Conservation (phyloP, 2,329 filamentous ascomycete species). For the Tolypocladium nubicola region DNA sequence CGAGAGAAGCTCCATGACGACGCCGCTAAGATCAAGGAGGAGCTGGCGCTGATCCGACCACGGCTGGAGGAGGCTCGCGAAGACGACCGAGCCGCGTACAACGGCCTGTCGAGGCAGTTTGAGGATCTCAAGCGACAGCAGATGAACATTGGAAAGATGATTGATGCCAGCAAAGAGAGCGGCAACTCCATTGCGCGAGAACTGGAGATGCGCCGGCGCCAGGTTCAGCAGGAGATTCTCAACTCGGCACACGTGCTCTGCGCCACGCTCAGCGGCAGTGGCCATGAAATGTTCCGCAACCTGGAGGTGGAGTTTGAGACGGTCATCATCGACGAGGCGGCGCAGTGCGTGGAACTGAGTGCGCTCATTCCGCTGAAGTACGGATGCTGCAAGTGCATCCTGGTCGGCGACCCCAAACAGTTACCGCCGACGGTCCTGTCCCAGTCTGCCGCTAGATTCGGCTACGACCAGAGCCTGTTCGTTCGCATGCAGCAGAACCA, state of each 20-base stretch:
- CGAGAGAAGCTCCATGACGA: constrained; percentile 52
- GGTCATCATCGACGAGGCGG: constrained; percentile 95
- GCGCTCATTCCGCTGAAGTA: constrained; percentile 96
- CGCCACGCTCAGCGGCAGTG: constrained; percentile 87
- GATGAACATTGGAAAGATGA: constrained; percentile 61
- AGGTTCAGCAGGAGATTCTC: constrained; percentile 83
- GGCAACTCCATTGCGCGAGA: constrained; percentile 75
- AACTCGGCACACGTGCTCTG: constrained; percentile 88
- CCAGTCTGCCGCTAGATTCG: constrained; percentile 80
- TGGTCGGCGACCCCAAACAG: constrained; percentile 97
- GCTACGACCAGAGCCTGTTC: constrained; percentile 96
- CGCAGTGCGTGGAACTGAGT: constrained; percentile 94
- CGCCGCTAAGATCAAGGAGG: constrained; percentile 61
- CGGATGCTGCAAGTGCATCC: constrained; percentile 89
- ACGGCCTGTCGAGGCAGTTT: constrained; percentile 62
- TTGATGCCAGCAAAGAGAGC: constrained; percentile 79
- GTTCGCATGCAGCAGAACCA: constrained; percentile 96
- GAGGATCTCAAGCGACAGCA: constrained; percentile 70
- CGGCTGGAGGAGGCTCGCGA: constrained; percentile 58
- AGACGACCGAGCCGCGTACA: constrained; percentile 34
- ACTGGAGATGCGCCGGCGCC: constrained; percentile 72
- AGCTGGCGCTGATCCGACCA: constrained; percentile 60
- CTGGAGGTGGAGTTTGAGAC: constrained; percentile 96
- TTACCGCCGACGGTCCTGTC: constrained; percentile 92
- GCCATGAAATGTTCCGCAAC: constrained; percentile 94